Evolutionary conservation across 2,329 filamentous ascomycete genomes (phyloP), one percentile per base, ranked within the genome.

Genomic region (Aspergillus proliferans): DNA sequence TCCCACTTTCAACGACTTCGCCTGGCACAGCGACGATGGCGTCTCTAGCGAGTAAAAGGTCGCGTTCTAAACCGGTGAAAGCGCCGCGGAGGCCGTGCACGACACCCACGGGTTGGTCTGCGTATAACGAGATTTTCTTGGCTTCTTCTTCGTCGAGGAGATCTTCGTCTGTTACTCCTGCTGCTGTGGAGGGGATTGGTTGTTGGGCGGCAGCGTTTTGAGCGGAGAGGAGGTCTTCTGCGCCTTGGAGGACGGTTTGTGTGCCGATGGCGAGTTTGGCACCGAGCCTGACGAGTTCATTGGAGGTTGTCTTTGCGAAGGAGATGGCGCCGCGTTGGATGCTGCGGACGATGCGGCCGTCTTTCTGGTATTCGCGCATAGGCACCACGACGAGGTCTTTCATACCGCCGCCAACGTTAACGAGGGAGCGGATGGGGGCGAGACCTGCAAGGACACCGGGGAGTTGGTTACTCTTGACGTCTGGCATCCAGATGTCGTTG

Each of bases 401-500:
- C 60, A 98, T 83, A 1, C 92, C 92, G 48, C 85, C 87, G 26
- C 91, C 89, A 7, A 98, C 88, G 57, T 95, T 95, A 45, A 94
- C 92, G 1, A 98, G 73, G 1, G 89, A 89, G 12, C 90, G 84
- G n/a, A 97, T 85, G 1, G 90, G 88, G 0, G 91, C 91, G 5
- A 98, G 76, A 18, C 93, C 93, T 2, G 90, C 88, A 33, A 98
- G 79, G 1, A 98, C 87, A 1, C 86, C 84, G 1, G 90, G 89
- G 4, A 98, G 83, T 67, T 98, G 93, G 57, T 92, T 94, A 14
- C 80, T 76, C 64, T 87, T 89, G 48, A 98, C 87, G 64, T 98
- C 92, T 1, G 90, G 90, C 80, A 85, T 94, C 93, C 93, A 98
- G 40, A 96, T 88, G 64, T 95, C 89, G 63, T 97, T 97, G 30